A percentile compares a stretch with the other conserved stretches of the same genome.
Conservation (phyloP, 352 stramenopile genomes). For the Globisporangium perplexum region DNA sequence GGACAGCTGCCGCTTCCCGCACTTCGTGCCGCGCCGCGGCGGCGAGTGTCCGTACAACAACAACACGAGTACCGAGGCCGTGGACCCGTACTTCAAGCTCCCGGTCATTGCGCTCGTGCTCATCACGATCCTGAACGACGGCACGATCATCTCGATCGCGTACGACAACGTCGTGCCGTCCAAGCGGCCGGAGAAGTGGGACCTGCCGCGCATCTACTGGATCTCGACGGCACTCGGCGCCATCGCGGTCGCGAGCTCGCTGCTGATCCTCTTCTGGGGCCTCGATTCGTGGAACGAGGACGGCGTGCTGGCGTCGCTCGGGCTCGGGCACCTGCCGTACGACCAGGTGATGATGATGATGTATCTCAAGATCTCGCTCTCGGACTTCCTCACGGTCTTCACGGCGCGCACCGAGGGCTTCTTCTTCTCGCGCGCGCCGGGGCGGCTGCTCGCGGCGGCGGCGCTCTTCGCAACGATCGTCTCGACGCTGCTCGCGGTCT, state of each 20-base stretch:
- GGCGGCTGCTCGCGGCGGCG: constrained; percentile 61
- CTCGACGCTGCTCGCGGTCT: constrained; percentile 80
- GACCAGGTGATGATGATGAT: constrained; percentile 90
- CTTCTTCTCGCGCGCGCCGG: constrained; percentile 77
- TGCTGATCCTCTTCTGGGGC: constrained; percentile 81
- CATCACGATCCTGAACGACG: constrained; percentile 95
- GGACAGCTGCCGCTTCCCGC: constrained; percentile 61
- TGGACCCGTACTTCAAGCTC: constrained; percentile 87
- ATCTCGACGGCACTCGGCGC: constrained; percentile 51
- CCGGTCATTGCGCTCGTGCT: constrained; percentile 91
- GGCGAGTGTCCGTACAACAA: constrained; percentile 46
- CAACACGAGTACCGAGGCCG: constrained; percentile 29
- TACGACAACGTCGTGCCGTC: constrained; percentile 85
- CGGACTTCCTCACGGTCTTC: constrained; percentile 93
- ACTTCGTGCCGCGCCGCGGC: constrained; percentile 52
- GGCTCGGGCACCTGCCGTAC: constrained; percentile 73
- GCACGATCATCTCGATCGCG: constrained; percentile 89
- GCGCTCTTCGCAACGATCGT: constrained; percentile 70
- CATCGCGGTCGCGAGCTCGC: constrained; percentile 76
- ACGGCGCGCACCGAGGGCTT: constrained; percentile 76
- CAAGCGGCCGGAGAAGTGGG: constrained; percentile 64
- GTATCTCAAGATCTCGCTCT: constrained; percentile 94
- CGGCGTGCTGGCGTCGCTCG: constrained; percentile 51
- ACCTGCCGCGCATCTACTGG: constrained; percentile 58
- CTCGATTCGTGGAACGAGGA: constrained; percentile 80